Conservation (phyloP, 78 protist species). For the Bodo saltans region DNA sequence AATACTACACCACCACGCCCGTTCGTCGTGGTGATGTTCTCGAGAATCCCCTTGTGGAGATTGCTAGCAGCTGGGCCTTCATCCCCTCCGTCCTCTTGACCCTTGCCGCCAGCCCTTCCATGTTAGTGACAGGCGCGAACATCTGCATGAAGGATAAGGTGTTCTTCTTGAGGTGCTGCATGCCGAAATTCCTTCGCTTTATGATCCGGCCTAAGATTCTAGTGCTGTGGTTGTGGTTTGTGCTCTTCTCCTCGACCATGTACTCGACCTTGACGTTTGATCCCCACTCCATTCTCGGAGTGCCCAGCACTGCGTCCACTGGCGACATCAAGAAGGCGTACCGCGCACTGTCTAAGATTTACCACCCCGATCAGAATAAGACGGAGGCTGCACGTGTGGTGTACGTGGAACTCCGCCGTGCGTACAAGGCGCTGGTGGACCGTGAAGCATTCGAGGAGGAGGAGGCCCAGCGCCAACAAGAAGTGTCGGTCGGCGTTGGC, state of each 20-base stretch:
- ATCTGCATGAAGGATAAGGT: not conserved
- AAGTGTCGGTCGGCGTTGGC: not conserved
- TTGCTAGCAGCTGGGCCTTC: not conserved
- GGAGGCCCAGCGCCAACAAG: too few species aligned
- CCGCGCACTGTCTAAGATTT: not conserved
- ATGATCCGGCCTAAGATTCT: not conserved
- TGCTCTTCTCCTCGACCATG: not conserved
- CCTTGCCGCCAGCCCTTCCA: too few species aligned
- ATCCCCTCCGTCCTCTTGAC: not conserved
- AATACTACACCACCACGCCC: not conserved
- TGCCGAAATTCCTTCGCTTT: not conserved
- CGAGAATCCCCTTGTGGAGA: not conserved
- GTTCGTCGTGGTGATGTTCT: not conserved
- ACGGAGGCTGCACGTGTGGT: not conserved
- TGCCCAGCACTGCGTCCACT: not conserved
- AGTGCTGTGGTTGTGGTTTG: not conserved
- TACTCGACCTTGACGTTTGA: not conserved
- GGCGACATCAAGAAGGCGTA: not conserved
- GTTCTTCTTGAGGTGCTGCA: not conserved
- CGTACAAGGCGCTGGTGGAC: not conserved
- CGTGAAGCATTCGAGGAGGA: not conserved
- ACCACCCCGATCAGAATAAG: not conserved
- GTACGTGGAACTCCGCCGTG: not conserved
- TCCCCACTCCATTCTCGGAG: not conserved
- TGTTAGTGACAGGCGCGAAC: not conserved